A percentile compares a stretch with the other conserved stretches of the same genome.
phyloP scores from a whole-genome alignment of 2,329 filamentous ascomycete genomes.

The Aspergillus sp. region DNA sequence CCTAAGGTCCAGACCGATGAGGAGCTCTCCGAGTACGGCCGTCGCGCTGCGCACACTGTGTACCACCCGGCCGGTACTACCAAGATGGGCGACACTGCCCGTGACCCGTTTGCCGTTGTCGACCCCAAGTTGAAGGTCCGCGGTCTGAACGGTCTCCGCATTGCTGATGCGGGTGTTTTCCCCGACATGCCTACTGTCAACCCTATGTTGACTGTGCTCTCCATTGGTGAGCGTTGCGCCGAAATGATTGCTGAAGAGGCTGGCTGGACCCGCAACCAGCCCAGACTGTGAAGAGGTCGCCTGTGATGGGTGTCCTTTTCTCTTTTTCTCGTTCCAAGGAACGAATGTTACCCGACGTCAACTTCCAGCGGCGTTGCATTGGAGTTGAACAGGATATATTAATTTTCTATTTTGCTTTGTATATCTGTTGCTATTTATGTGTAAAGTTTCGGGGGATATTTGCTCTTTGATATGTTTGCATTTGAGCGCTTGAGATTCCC shows the following conservation, averaged over 20 bases:
- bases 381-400: not conserved
- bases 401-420: not conserved
- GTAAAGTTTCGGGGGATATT: not conserved
- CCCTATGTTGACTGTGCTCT: slow-evolving; percentile 83
- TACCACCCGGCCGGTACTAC: slow-evolving; percentile 87
- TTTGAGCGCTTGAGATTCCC: not conserved
- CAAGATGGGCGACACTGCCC: slow-evolving; percentile 72
- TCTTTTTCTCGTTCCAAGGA: not conserved
- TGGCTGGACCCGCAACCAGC: slow-evolving; percentile 55
- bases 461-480: not conserved
- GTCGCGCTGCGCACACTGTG: slow-evolving; percentile 75
- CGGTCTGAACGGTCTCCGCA: slow-evolving; percentile 65
- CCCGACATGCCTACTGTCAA: slow-evolving; percentile 82
- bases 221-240: slow-evolving; percentile 73
- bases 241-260: slow-evolving; percentile 74
- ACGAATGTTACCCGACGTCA: not conserved
- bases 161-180: slow-evolving; percentile 83
- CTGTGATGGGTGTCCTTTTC: not conserved
- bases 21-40: slow-evolving; percentile 72
- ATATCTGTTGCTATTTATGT: not conserved
- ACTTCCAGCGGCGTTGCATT: not conserved
- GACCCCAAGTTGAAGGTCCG: slow-evolving; percentile 65
- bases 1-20: slow-evolving; percentile 68
- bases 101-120: slow-evolving; percentile 71
- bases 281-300: slow-evolving; percentile 41